Evolutionary conservation across 768 basidiomycete species (phyloP), one percentile per base, ranked within the genome.

Genomic region (Piloderma croceum): DNA sequence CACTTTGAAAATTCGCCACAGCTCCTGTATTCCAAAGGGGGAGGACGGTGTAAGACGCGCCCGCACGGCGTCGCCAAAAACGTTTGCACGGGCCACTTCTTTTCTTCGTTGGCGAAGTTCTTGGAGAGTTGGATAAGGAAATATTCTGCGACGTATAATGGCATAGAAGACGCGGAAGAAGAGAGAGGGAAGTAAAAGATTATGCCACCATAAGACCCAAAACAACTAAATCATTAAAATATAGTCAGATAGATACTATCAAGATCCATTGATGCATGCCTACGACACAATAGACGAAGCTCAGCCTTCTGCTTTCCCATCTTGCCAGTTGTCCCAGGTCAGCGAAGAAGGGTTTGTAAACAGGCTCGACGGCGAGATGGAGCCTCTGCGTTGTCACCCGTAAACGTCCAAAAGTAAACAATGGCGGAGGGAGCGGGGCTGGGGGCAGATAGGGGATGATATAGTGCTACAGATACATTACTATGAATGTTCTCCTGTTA

Each of bases 141-240:
- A 63, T 22, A 81, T 38, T 43, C 66, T 69, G 24, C 70, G 68
- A 27, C 69, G 67, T 22, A 77, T 24, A 34, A 83, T 68, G 29
- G 67, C 50, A 45, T 69, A 73, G 21, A 75, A 49, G 11, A 81
- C 53, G 25, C 68, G 64, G 31, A 74, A 53, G 35, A 80, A 44
- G 19, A 79, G 52, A 6, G 69, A 66, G 10, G 83, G 72, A 10
- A 74, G 61, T 4, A 85, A 64, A 11, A 79, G 51, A 49, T 81
- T 67, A 38, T 73, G 50, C 56, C 73, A 74, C 82, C 82, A 84
- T 12, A 82, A 50, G 24, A 68, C 56, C 83, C 83, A 84, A 47
- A 73, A 84, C 2, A 11, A 31, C 39, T 25, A 34, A 31, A 20
- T n/a, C 15, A 29, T 24, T 35, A 13, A 24, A 23, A 44, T 7